A percentile compares a stretch with the other conserved stretches of the same genome.
phyloP scores from a whole-genome alignment of 805 yeast genomes.

The Teunomyces panamensis region DNA sequence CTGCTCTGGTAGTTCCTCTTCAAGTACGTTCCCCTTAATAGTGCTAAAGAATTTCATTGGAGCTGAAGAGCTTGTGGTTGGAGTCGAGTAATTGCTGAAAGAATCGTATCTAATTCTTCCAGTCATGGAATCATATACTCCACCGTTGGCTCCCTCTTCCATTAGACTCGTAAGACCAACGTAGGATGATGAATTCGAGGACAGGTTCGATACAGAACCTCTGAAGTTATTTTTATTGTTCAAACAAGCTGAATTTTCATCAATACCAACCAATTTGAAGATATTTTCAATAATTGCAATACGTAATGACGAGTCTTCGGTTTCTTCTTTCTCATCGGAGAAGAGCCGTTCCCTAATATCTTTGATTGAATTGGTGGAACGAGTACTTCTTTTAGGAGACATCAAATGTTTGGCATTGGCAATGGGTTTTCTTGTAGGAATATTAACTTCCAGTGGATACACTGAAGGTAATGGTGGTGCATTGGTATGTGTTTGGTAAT shows the following conservation, averaged over 20 bases:
- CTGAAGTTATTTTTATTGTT: neutral
- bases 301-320: slow-evolving; percentile 63
- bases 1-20: neutral
- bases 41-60: slow-evolving; percentile 32
- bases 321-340: slow-evolving; percentile 60
- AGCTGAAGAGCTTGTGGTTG: slow-evolving; percentile 11
- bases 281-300: slow-evolving; percentile 69
- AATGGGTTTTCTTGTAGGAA: neutral
- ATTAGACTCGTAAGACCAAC: slow-evolving; percentile 25
- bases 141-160: slow-evolving; percentile 10
- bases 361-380: slow-evolving; percentile 2
- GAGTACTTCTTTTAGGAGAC: neutral
- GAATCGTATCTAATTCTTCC: slow-evolving; percentile 14
- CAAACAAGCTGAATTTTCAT: slow-evolving; percentile 15
- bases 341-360: slow-evolving; percentile 36
- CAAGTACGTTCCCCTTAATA: slow-evolving; percentile 18
- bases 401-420: slow-evolving; percentile 1
- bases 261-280: slow-evolving; percentile 64
- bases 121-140: slow-evolving; percentile 17
- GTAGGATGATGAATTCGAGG: slow-evolving; percentile 29
- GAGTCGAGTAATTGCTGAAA: slow-evolving; percentile 7
- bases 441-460: slow-evolving; percentile 6
- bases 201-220: slow-evolving; percentile 5
- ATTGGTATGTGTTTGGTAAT: slow-evolving; percentile 17
- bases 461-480: slow-evolving; percentile 3